A percentile compares a stretch with the other conserved stretches of the same genome.
Conservation (phyloP, 164 flowering plant species). For the Annona cherimola region DNA sequence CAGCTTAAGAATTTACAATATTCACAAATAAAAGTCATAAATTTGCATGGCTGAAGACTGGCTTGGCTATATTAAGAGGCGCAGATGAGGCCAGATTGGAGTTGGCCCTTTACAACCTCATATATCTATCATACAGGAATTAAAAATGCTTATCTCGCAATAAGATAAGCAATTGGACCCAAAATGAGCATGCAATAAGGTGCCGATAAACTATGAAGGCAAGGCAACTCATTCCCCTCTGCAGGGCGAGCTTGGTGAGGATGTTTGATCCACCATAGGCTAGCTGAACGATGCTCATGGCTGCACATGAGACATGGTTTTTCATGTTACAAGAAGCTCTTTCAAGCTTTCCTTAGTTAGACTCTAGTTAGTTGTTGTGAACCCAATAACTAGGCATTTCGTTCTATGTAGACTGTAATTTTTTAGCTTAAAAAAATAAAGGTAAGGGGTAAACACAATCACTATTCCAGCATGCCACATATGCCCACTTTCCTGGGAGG, state of each 20-base stretch:
- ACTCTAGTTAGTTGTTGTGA: not conserved
- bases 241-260: slow-evolving; percentile 37
- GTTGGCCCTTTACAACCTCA: not conserved
- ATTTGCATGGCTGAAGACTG: not conserved
- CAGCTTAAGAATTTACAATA: too few relatives aligned
- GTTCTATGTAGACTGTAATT: too few relatives aligned
- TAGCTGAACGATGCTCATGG: slow-evolving; percentile 34
- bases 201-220: slow-evolving; percentile 41
- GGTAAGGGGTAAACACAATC: slow-evolving; percentile 14
- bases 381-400: not conserved
- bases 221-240: slow-evolving; percentile 30
- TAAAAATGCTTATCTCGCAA: slow-evolving; percentile 29
- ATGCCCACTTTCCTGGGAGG: not conserved
- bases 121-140: not conserved
- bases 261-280: slow-evolving; percentile 35
- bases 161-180: slow-evolving; percentile 39
- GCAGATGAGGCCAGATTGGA: not conserved
- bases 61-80: not conserved
- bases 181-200: slow-evolving; percentile 31
- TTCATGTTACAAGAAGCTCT: slow-evolving; percentile 4
- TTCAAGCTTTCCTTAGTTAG: not conserved
- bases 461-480: slow-evolving; percentile 6
- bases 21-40: too few relatives aligned
- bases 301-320: slow-evolving; percentile 13
- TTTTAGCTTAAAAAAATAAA: not conserved